Evolutionary conservation across 768 basidiomycete genomes (phyloP), one percentile per base, ranked within the genome.

Genomic region (Agrocybe praecox): DNA sequence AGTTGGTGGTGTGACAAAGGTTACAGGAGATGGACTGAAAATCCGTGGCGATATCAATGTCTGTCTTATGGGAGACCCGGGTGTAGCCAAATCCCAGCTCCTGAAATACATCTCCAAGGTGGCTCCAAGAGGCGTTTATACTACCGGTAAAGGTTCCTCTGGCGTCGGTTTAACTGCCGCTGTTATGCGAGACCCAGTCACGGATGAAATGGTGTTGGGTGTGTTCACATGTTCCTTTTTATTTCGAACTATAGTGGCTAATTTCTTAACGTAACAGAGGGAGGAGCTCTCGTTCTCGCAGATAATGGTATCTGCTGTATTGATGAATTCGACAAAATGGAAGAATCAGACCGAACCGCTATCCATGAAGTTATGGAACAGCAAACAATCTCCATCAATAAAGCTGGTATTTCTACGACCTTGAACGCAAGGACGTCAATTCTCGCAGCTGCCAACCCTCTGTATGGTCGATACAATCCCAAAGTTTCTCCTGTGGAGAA

Each of bases 341-440:
- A 98, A 63, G 97, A 99, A 74, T 72, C 93, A 0, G 97, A 98
- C 71, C 82, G 97, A 63, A 98, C 97, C 2, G 94, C 97, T 14
- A 98, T 99, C 59, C 97, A 99, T 76, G 97, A 99, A 81, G 97
- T 99, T 58, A 99, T 99, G 97, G 96, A 98, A 74, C 97, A 98
- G 72, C 97, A 99, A 75, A 99, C 97, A 0, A 98, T 99, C 55
- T 98, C 96, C 2, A 99, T 99, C 60, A 97, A 97, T 43, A 99
- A 98, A 74, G 97, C 97, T 5, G 97, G 97, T 21, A 99, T 99
- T 68, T 96, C 96, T 9, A 99, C 97, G 8, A 98, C 97, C 1
- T 81, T 99, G 46, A 98, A 98, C 66, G 97, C 97, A 22, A 88
- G 97, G 50, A 96, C 96, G 1, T 98, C 97, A 8, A 93, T 99